Base-by-base conservation (phyloP, 2,329 filamentous ascomycete species). In the Verticillium tricorpus region DNA sequence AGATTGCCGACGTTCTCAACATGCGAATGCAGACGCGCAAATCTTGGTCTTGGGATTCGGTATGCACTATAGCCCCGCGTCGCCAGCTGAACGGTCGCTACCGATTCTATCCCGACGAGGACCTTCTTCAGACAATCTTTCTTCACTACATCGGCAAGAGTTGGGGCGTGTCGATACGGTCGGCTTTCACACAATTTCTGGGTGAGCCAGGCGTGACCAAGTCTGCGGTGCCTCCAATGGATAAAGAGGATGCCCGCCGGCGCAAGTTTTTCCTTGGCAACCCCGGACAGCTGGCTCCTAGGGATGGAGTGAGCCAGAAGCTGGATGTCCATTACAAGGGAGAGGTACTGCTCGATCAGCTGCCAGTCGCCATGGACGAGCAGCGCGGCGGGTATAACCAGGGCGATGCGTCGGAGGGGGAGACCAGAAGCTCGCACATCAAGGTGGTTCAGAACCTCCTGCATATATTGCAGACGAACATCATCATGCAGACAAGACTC, bases 381-480 rank as follows among this genome's bases (percentile, higher is more conserved):
- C 72, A 74, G 8, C 69, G 72, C 6, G 74, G 71, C 5, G 70
- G 72, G 32, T 79, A 79, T 61, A 77, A 62, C 15, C 63, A 64
- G 7, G 60, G 79, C 45, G 77, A 78, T n/a, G 70, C 74, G 25
- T 61, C 71, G 31, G 68, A 71, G 15, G 66, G 68, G 1, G 69
- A 76, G n/a, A 69, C 67, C 5, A 69, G 69, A 12, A 80, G 78
- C 65, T 79, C 74, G 17, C 76, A 78, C 3, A 68, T 82, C 14
- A 74, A 77, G 9, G 80, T 80, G 2, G 86, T 85, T 57, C 85
- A 88, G 66, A 78, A 78, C 3, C 77, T 88, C 19, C 76, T 88
- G 5, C 85, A 86, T 64, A 73, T 85, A 2, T 68, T 86, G 6
- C 79, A 84, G 32, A 80, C 84, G 8, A 84, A 87, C 66, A 78